A percentile compares a stretch with the other conserved stretches of the same genome.
Evolutionary conservation across 306 rosid genomes (phyloP).

Genomic region (Glycyrrhiza uralensis): DNA sequence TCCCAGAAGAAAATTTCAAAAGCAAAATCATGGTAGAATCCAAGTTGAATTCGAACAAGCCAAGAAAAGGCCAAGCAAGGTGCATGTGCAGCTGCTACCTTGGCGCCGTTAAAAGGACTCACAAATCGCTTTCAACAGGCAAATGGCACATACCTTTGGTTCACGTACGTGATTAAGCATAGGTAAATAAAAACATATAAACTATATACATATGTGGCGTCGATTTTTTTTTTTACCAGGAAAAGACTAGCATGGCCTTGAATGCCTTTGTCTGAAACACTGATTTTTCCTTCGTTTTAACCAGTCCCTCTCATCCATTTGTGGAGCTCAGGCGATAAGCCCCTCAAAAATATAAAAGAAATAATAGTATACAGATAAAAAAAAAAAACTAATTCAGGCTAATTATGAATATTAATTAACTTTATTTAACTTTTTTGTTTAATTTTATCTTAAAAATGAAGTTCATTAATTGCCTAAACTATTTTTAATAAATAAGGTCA

Average conservation of each 20-base stretch:
- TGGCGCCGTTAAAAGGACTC: conserved; percentile 36
- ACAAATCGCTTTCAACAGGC: conserved; percentile 41
- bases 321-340: not conserved
- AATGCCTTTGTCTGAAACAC: not conserved
- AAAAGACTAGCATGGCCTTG: conserved; percentile 17
- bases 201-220: not conserved
- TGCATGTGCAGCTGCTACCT: conserved; percentile 69
- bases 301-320: not conserved
- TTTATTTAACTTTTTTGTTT: no score
- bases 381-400: no score
- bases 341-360: not conserved
- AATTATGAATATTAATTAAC: no score
- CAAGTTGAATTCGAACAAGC: conserved; percentile 43
- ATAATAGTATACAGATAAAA: no score
- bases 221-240: not conserved
- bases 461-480: no score
- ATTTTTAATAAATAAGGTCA: no score
- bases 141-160: conserved; percentile 27
- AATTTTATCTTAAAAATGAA: not conserved
- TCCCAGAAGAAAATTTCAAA: conserved; percentile 20
- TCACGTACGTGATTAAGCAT: conserved; percentile 10
- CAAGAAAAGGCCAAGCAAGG: conserved; percentile 34
- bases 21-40: conserved; percentile 21
- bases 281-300: not conserved
- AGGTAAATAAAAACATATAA: not conserved